Percentiles rank a stretch among this genome's conserved stretches.
Conservation (phyloP, 139 green algal genomes). For the Micractinium conductrix region DNA sequence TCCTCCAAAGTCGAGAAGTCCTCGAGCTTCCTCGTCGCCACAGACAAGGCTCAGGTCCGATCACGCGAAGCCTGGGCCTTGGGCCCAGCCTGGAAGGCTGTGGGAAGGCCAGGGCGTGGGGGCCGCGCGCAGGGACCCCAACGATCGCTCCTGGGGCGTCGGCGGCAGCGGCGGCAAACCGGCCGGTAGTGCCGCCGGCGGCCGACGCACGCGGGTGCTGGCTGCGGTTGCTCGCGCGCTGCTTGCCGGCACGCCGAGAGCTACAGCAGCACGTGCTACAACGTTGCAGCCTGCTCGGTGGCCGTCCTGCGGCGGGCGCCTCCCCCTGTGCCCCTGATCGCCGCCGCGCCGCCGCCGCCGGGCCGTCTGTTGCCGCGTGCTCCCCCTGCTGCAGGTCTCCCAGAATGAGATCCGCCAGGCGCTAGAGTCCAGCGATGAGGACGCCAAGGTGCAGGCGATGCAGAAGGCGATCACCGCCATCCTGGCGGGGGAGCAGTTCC, state of each 20-base stretch:
- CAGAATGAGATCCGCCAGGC: conserved; percentile 93
- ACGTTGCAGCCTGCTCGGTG: not conserved
- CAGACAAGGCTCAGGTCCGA: conserved; percentile 74
- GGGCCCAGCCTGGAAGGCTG: too few species aligned
- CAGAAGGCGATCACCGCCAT: conserved; percentile 95
- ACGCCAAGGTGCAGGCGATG: conserved; percentile 91
- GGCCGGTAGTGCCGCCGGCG: too few species aligned
- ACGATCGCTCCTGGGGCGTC: too few species aligned
- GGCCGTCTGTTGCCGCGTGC: not conserved
- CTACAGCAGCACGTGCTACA: too few species aligned
- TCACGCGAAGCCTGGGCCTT: not conserved
- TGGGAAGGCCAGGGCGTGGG: not conserved
- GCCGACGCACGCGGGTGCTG: too few species aligned
- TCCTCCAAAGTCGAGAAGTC: conserved; percentile 27
- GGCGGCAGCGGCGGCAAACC: too few species aligned
- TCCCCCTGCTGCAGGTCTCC: conserved; percentile 38
- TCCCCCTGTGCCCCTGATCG: too few species aligned
- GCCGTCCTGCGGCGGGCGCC: not conserved
- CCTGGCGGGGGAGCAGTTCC: conserved; percentile 95
- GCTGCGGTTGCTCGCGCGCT: too few species aligned
- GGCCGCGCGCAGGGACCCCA: too few species aligned
- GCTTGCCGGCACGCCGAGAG: too few species aligned
- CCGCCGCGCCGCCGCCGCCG: not conserved
- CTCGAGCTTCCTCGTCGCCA: conserved; percentile 96
- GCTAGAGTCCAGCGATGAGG: conserved; percentile 87